phyloP scores from a whole-genome alignment of 345 rosid genomes.

The Aurinia saxatilis region DNA sequence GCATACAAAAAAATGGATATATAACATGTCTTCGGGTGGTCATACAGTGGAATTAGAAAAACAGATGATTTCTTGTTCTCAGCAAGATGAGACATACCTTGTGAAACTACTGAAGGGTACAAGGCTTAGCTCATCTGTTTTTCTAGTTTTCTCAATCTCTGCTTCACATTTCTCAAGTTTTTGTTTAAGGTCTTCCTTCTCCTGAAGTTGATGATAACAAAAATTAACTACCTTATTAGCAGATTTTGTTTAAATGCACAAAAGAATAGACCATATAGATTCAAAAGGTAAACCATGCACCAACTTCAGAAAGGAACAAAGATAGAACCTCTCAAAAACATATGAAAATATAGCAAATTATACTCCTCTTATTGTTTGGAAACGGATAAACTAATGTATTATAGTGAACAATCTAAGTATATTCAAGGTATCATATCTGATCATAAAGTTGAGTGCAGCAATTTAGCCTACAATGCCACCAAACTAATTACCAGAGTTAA shows the following conservation, averaged over 20 bases:
- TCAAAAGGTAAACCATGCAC: background rate
- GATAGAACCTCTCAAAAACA: background rate
- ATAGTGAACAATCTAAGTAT: background rate
- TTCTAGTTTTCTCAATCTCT: constrained; percentile 65
- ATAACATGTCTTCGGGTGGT: background rate
- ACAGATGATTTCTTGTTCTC: background rate
- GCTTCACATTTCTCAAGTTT: constrained; percentile 73
- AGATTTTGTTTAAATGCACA: background rate
- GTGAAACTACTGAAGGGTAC: constrained; percentile 63
- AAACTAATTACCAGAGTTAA: background rate
- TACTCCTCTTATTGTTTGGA: background rate
- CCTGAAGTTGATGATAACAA: constrained; percentile 38
- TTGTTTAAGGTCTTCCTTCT: constrained; percentile 51
- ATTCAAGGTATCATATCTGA: background rate
- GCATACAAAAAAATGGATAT: background rate
- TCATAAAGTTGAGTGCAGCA: background rate
- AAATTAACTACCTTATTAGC: constrained; percentile 1
- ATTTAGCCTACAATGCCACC: constrained; percentile 5
- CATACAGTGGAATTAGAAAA: background rate
- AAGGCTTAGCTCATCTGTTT: constrained; percentile 57
- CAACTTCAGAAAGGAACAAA: background rate
- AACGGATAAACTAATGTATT: background rate
- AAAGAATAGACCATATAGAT: background rate
- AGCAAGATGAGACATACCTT: constrained; percentile 33
- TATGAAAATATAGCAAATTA: background rate